phyloP scores from a whole-genome alignment of 805 yeast genomes.

The Metschnikowia proteae region DNA sequence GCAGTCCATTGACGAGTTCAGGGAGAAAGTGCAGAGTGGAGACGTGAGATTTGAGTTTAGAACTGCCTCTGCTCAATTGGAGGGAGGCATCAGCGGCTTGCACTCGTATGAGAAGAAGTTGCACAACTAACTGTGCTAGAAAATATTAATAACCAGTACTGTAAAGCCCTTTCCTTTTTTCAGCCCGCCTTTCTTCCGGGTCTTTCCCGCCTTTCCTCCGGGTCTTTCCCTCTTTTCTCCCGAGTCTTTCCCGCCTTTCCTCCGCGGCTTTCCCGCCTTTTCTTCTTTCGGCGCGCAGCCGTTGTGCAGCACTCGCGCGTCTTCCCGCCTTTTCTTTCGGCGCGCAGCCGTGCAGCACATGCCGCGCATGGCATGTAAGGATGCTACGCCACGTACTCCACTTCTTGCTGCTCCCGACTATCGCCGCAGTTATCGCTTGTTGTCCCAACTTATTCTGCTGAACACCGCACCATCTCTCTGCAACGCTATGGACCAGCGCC shows the following conservation, averaged over 20 bases:
- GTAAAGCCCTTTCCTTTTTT: no score
- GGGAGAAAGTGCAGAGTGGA: constrained; percentile 60
- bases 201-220: no score
- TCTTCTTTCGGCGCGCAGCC: not conserved
- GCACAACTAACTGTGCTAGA: constrained; percentile 55
- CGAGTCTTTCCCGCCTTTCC: not conserved
- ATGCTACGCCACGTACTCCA: not conserved
- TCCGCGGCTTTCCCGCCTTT: not conserved
- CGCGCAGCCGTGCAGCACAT: not conserved
- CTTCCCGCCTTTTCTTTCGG: not conserved
- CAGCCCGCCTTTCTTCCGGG: no score
- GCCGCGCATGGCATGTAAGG: not conserved
- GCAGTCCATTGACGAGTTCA: constrained; percentile 58
- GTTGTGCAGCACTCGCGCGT: not conserved
- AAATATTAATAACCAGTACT: no score
- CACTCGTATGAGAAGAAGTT: constrained; percentile 97
- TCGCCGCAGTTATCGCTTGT: no score
- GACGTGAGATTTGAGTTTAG: constrained; percentile 90
- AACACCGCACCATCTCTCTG: constrained; percentile 10
- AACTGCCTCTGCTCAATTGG: constrained; percentile 97
- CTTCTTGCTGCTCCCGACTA: no score
- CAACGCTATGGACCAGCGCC: constrained; percentile 62
- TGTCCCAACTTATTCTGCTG: no score
- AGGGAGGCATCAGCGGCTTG: constrained; percentile 96
- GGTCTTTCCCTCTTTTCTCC: no score